phyloP scores from a whole-genome alignment of 2,329 filamentous ascomycete species.

The Neophaeococcomyces mojaviensis region DNA sequence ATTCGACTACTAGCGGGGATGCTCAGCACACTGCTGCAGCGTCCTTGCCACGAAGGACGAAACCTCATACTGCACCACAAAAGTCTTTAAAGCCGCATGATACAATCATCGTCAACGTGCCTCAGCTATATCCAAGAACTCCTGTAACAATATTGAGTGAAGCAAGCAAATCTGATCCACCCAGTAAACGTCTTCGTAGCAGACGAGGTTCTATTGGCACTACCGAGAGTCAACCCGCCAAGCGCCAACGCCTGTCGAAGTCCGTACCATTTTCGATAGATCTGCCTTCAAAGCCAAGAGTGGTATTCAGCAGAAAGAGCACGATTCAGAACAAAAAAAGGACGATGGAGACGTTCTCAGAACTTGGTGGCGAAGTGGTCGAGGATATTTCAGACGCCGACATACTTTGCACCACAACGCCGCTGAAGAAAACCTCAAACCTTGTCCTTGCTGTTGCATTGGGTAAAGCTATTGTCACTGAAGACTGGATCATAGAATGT shows the following conservation, averaged over 20 bases:
- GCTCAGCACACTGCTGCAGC: too few species aligned
- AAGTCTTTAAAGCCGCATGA: too few species aligned
- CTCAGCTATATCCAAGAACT: too few species aligned
- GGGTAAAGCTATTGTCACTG: slow-evolving; percentile 40
- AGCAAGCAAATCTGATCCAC: too few species aligned
- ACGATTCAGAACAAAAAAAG: slow-evolving; percentile 10
- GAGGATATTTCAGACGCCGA: slow-evolving; percentile 14
- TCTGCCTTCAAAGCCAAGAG: neutral
- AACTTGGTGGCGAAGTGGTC: slow-evolving; percentile 11
- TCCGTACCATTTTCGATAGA: neutral
- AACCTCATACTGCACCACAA: too few species aligned
- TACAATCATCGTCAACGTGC: too few species aligned
- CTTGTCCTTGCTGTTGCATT: slow-evolving; percentile 37
- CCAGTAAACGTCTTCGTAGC: too few species aligned
- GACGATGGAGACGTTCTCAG: slow-evolving; percentile 9
- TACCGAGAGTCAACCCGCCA: neutral
- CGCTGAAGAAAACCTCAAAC: slow-evolving; percentile 38
- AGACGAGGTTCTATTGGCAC: too few species aligned
- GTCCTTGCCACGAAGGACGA: too few species aligned
- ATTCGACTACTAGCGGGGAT: too few species aligned
- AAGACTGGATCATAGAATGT: slow-evolving; percentile 39
- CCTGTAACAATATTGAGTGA: too few species aligned
- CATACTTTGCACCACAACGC: slow-evolving; percentile 29
- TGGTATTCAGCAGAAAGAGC: slow-evolving; percentile 12
- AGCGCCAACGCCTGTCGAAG: neutral